Conservation (phyloP, 306 rosid genomes). For the Vachellia pachyceras region DNA sequence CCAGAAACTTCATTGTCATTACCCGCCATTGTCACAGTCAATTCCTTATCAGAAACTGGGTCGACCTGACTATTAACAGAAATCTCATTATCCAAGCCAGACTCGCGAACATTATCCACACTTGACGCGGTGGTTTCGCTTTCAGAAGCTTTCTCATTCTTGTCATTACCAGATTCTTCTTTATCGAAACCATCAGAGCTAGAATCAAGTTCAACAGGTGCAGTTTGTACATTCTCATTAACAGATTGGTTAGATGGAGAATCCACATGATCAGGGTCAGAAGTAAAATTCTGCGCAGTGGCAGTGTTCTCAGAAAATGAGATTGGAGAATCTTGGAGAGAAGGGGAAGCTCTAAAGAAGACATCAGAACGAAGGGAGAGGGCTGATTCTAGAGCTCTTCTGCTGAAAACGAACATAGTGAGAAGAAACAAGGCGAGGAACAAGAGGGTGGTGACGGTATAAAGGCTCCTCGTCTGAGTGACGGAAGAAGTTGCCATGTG, state of each 20-base stretch:
- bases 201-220: constrained; percentile 7
- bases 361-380: constrained; percentile 57
- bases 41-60: constrained; percentile 21
- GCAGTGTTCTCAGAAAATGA: not conserved
- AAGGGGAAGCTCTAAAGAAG: constrained; percentile 47
- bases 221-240: constrained; percentile 11
- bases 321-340: constrained; percentile 8
- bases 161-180: constrained; percentile 23
- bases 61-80: constrained; percentile 20
- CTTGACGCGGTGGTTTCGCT: constrained; percentile 11
- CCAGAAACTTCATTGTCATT: not conserved
- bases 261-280: not conserved
- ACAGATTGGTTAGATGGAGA: constrained; percentile 34
- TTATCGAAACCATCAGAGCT: constrained; percentile 11
- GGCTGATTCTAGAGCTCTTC: constrained; percentile 52
- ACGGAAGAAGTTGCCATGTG: constrained; percentile 44
- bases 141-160: constrained; percentile 9
- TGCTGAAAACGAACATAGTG: constrained; percentile 53
- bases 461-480: constrained; percentile 49
- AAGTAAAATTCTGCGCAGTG: not conserved
- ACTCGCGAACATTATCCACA: not conserved
- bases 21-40: constrained; percentile 11
- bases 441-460: constrained; percentile 48
- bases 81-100: constrained; percentile 23
- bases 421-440: constrained; percentile 56